Evolutionary conservation across 2,329 filamentous ascomycete genomes (phyloP), one percentile per base, ranked within the genome.

Genomic region (Alternaria atra): DNA sequence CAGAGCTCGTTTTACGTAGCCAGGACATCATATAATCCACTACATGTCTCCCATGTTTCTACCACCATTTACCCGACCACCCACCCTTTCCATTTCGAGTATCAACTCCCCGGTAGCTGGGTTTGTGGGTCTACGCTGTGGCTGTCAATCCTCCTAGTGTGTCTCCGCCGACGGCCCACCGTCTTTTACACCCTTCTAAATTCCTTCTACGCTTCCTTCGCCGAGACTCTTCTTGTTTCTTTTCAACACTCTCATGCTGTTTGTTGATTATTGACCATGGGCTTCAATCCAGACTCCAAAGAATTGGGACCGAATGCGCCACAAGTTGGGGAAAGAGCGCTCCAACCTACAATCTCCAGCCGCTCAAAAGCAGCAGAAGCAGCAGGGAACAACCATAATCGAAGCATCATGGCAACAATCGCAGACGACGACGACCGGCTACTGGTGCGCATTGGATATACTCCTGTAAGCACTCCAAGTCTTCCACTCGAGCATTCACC

Each of bases 361-460:
- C 61, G 56, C 25, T 72, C 73, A 13, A 77, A 76, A 65, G 57
- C 71, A 30, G 67, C 65, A 47, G 69, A 70, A 35, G 64, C 69
- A 44, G 55, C 65, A 12, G 61, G 55, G 23, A 58, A 64, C 35
- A 60, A 60, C 25, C 64, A 61, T 25, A 52, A 55, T 43, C 64
- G 44, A 54, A 61, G 48, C 30, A 70, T 66, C 34, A 83, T 84
- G 83, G 81, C 82, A 53, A 82, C 79, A n/a, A 84, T 86, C 60
- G 76, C 82, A 37, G 82, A 89, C 68, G 85, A 88, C 52, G 87
- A 89, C 61, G 87, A 88, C 72, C 82, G 84, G 37, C 76, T 89
- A 29, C 79, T 89, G 20, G 85, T 85, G 57, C 83, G 85, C 55
- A 89, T 89, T 69, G 87, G 87, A 30, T 89, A 89, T 72, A 86